Percentiles rank a stretch among this genome's conserved stretches.
Evolutionary conservation across 169 alveolate genomes (phyloP).

Genomic region (Condylostoma magnum): DNA sequence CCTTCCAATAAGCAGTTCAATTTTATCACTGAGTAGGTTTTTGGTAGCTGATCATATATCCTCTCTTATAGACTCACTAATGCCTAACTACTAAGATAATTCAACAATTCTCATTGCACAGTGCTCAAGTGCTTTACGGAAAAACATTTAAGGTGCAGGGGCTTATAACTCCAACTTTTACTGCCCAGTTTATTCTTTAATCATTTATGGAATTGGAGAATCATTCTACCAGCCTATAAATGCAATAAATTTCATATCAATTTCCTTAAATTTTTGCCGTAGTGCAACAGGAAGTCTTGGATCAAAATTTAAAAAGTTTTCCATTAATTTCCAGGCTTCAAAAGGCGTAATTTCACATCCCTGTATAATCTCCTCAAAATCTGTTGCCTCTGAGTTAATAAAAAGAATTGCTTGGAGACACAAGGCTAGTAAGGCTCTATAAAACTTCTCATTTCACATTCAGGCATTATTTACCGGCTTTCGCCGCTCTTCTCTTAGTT

Average conservation of each 20-base stretch:
- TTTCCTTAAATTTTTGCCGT: constrained; percentile 39
- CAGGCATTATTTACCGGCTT: not conserved
- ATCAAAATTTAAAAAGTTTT: constrained; percentile 50
- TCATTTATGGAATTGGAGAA: constrained; percentile 37
- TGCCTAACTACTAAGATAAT: constrained; percentile 9
- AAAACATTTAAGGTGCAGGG: constrained; percentile 44
- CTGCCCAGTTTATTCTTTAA: not conserved
- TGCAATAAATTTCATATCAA: constrained; percentile 44
- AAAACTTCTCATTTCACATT: constrained; percentile 25
- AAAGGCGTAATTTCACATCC: constrained; percentile 35
- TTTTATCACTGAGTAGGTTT: constrained; percentile 36
- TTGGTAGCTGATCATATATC: constrained; percentile 50
- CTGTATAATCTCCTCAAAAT: constrained; percentile 28
- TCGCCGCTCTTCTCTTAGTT: constrained; percentile 1
- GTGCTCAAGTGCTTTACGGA: constrained; percentile 40
- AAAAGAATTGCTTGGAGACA: constrained; percentile 36
- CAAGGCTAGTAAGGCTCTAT: constrained; percentile 37
- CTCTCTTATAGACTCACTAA: constrained; percentile 42
- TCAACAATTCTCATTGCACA: constrained; percentile 42
- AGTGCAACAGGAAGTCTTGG: constrained; percentile 47
- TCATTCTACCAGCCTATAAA: constrained; percentile 50
- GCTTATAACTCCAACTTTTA: not conserved
- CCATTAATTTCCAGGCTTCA: constrained; percentile 55
- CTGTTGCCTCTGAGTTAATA: constrained; percentile 15
- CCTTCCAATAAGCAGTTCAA: constrained; percentile 38